Base-by-base conservation (phyloP, 1,139 yeast genomes). In the Ogataea hybrid region DNA sequence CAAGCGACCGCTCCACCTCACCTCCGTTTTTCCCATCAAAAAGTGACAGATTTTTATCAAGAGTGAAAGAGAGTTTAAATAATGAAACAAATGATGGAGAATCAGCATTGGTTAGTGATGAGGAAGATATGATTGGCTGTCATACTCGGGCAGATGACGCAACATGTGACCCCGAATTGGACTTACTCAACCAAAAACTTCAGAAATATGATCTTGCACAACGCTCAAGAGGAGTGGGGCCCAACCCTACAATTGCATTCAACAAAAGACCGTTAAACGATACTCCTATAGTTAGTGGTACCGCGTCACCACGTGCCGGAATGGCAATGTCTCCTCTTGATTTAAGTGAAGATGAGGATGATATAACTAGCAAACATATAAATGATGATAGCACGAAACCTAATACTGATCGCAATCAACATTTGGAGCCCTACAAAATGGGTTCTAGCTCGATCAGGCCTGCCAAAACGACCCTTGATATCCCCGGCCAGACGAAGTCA, bases 401-500 rank as follows among this genome's bases (percentile, higher is more conserved):
- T 8, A 18, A 8, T 6, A 7, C 8, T 18, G 21, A 18, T 18
- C 21, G 21, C 21, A 18, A 6, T 18, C 21, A 6, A 18, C 7
- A 18, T 5, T 6, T 18, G 8, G 21, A 18, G 8, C 21, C 21
- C 21, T 18, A 18, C 7, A 18, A 18, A 6, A 18, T 18, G 8
- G 12, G n/a, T 3, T n/a, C 27, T 25, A 25, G 12, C 31, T 11
- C 15, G 6, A 9, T 4, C 6, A 28, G 16, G 31, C 5, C 31
- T 28, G 7, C 20, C 9, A 35, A 92, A 0, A 84, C 95, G 20
- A 88, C 96, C 0, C 73, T 90, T 40, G 95, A 89, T 56, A 88
- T 90, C 9, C 97, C 97, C 0, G 97, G 97, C 2, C 84, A 89
- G 53, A 89, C 97, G 0, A 77, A 87, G 34, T 83, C 92, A 2